Evolutionary conservation across 2,329 filamentous ascomycete species (phyloP), one percentile per base, ranked within the genome.

Genomic region (Allantophomopsis cytisporea): DNA sequence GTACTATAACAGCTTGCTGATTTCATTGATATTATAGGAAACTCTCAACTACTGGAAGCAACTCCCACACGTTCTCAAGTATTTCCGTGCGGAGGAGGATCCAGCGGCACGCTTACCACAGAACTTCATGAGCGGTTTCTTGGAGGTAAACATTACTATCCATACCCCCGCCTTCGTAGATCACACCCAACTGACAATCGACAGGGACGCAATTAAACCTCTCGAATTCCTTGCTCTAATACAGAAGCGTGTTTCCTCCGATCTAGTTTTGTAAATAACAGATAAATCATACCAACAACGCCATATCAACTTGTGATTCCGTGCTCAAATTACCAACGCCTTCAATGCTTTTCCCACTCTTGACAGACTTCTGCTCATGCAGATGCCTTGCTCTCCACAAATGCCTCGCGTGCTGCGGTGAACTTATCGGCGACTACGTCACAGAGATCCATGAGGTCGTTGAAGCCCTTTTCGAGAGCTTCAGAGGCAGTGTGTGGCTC

Each of bases 31-130:
- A 31, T 31, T 16, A 41, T 52, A 95, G 88, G 91, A 98, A 72
- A 98, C 84, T 39, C 77, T 98, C 71, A 98, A 98, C 68, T 98
- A 83, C 72, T 98, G 91, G 91, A 94, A 95, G 66, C 91, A 98
- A 65, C 72, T 88, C 45, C 83, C 83, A 47, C 91, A 98, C 61
- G 74, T 98, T 51, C 86, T 98, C 74, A 87, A 91, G 54, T 98
- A 94, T 65, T 98, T 96, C 73, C 79, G 88, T 58, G 73, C 79
- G 53, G 88, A 96, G 62, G 85, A 77, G 69, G 85, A 76, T 60
- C 82, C 69, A 60, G 85, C 69, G 50, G 69, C 75, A 52, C 77
- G 76, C 59, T 65, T 95, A 63, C 89, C 89, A 31, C 76, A 76
- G 54, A 91, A 76, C 68, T 98, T 98, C 66, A 93, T 98, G 66